A percentile compares a stretch with the other conserved stretches of the same genome.
These are phyloP conservation scores for Calonectria naviculata DNA, from an alignment of 2,329 filamentous ascomycete species.

Conservation along the genomic window DNA sequence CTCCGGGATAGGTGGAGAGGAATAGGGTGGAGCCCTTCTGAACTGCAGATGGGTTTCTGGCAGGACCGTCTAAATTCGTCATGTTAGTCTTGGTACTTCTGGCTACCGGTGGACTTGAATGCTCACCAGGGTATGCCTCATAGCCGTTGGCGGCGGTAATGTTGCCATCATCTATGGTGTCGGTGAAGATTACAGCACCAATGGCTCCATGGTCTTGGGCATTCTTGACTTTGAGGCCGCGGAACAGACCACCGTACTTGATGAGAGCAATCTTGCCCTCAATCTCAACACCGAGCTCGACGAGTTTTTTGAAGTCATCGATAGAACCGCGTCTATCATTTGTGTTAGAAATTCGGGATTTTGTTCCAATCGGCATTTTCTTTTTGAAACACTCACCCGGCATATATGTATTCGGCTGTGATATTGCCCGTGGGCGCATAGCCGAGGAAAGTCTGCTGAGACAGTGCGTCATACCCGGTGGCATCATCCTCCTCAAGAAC, in stretches of 20 bases:
- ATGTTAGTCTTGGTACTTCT: not conserved
- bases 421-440: conserved; percentile 85
- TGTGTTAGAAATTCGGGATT: not conserved
- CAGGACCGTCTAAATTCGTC: conserved; percentile 65
- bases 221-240: conserved; percentile 85
- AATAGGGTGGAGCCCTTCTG: conserved; percentile 84
- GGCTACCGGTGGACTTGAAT: not conserved
- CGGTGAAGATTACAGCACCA: conserved; percentile 82
- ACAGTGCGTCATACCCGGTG: conserved; percentile 71
- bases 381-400: conserved; percentile 61
- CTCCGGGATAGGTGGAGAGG: conserved; percentile 67
- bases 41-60: conserved; percentile 80
- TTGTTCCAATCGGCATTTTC: not conserved
- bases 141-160: conserved; percentile 81
- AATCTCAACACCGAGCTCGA: conserved; percentile 74
- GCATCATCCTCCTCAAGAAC: conserved; percentile 80
- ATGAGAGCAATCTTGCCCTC: conserved; percentile 82
- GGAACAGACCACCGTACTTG: conserved; percentile 82
- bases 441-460: conserved; percentile 82
- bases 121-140: conserved; percentile 71
- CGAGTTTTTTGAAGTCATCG: conserved; percentile 77
- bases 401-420: conserved; percentile 79
- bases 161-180: conserved; percentile 86
- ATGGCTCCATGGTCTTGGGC: conserved; percentile 88
- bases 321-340: conserved; percentile 69